A percentile compares a stretch with the other conserved stretches of the same genome.
Evolutionary conservation across 106 monocot species (phyloP).

Genomic region (Dendrobium nobile): DNA sequence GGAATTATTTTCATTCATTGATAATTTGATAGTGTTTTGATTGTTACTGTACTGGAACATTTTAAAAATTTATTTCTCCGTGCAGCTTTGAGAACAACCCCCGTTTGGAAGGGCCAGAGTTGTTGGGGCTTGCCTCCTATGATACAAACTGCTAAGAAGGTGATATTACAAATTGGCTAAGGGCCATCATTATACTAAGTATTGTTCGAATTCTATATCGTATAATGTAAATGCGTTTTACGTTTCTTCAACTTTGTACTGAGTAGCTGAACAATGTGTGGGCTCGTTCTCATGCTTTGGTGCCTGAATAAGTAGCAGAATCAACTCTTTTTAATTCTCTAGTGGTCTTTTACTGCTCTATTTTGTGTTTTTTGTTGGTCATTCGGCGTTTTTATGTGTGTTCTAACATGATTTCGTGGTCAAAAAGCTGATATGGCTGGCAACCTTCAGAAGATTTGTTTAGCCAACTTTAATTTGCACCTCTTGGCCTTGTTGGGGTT

Average conservation of each 20-base stretch:
- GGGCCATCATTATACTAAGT: not conserved
- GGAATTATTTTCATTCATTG: no score
- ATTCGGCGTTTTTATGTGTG: no score
- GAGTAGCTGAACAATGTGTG: not conserved
- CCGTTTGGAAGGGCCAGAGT: conserved; percentile 27
- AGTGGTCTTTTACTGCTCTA: no score
- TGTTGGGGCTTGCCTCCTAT: conserved; percentile 25
- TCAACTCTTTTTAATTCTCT: not conserved
- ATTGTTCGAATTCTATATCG: not conserved
- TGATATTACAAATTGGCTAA: not conserved
- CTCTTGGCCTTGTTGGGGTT: no score
- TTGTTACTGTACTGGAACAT: no score
- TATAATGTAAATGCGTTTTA: not conserved
- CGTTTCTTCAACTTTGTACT: not conserved
- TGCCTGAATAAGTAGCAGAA: not conserved
- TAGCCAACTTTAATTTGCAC: no score
- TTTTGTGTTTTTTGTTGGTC: no score
- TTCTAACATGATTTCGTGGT: no score
- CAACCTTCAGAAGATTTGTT: no score
- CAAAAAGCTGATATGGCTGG: no score
- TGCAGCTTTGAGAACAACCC: conserved; percentile 36
- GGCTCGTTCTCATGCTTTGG: not conserved
- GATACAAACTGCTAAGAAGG: conserved; percentile 22
- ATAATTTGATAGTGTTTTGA: no score
- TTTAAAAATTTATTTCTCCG: not conserved